These are phyloP conservation scores for Cryptosporidium sp. DNA, from an alignment of 169 alveolate species.

Conservation along the genomic window DNA sequence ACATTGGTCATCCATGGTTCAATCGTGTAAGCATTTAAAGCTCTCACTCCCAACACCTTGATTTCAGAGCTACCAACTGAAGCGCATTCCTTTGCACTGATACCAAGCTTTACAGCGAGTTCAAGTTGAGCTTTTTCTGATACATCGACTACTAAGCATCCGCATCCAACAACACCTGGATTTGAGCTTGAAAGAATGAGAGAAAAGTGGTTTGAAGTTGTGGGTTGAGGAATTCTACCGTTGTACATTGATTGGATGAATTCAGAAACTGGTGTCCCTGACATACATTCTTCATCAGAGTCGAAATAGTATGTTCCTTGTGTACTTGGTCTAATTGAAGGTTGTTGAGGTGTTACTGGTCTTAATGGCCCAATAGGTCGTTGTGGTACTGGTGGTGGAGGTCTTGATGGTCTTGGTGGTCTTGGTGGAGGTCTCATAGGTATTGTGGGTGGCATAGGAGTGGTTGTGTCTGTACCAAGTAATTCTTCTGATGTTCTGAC, in stretches of 20 bases:
- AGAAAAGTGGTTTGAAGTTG: constrained; percentile 10
- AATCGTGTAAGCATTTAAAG: constrained; percentile 2
- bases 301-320: not conserved
- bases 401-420: constrained; percentile 8
- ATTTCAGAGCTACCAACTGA: constrained; percentile 57
- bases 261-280: constrained; percentile 54
- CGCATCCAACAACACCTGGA: constrained; percentile 43
- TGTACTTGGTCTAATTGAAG: not conserved
- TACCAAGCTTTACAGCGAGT: constrained; percentile 6
- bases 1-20: not conserved
- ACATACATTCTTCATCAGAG: constrained; percentile 37
- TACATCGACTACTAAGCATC: constrained; percentile 64
- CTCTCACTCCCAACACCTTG: constrained; percentile 9
- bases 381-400: not conserved
- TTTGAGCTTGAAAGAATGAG: not conserved
- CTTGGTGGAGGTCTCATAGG: not conserved
- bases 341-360: not conserved
- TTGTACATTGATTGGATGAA: constrained; percentile 36
- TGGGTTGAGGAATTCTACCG: not conserved
- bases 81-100: constrained; percentile 3
- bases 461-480: not conserved
- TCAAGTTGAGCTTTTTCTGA: not conserved
- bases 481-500: constrained; percentile 19
- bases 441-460: not conserved
- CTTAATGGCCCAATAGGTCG: not conserved